Evolutionary conservation across 2,329 filamentous ascomycete genomes (phyloP), one percentile per base, ranked within the genome.

Genomic region (Hansfordia pulvinata): DNA sequence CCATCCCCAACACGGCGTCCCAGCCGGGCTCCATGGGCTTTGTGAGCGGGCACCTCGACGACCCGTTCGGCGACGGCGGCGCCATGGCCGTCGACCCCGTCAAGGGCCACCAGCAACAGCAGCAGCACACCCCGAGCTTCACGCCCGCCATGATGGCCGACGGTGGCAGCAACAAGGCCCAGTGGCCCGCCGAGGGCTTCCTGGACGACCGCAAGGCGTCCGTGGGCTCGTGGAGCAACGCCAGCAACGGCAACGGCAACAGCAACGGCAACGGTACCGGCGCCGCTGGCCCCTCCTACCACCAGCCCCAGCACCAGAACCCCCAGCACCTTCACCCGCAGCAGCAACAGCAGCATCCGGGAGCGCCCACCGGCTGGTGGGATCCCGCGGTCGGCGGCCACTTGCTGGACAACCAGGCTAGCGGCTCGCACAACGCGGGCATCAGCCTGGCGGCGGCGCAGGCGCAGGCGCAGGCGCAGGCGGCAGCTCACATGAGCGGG

Each of bases 141-240:
- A 49, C 46, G 2, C 46, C 44, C 6, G 27, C 23, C 10, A 16
- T 39, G 14, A 35, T 34, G 17, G 30, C 31, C 15, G 39, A 44
- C 10, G 6, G 38, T 3, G 40, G 36, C 27, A 38, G 41, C 4
- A 44, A 40, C 31, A 44, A 43, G 8, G 47, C 43, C 4, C 41
- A 50, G 33, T 50, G 46, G 46, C 46, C 46, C 4, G 38, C 40
- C 29, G 43, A 46, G 19, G 46, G 43, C 5, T 32, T 47, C 7
- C 35, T 49, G 3, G 40, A 46, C 13, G 29, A 20, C 26, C 21
- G 31, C 9, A 20, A 42, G 10, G 11, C 31, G 15, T 39, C 33
- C 14, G 33, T 37, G 3, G 33, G 26, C 10, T 48, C 43, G 44
- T 49, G 45, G 44, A 40, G 43, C 7, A 21, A 30, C 3, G 19